Evolutionary conservation across 352 stramenopile genomes (phyloP), one percentile per base, ranked within the genome.

Genomic region (Phytophthora cryptogea): DNA sequence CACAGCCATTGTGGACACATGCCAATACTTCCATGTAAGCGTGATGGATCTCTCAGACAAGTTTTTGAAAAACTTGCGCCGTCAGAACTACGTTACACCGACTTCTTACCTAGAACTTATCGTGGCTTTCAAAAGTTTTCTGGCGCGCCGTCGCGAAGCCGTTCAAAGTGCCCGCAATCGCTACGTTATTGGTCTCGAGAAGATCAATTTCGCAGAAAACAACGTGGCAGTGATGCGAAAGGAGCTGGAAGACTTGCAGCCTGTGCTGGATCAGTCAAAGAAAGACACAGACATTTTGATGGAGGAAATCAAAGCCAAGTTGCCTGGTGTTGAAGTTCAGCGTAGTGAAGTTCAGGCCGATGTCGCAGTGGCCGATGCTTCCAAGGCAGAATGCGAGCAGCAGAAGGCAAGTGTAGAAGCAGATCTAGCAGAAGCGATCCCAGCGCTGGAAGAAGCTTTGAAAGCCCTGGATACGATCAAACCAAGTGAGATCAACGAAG

Each of bases 41-140:
- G 89, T 95, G 10, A 88, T 92, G 62, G 77, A 89, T 2, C 83
- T 97, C 28, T 96, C 88, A 14, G 71, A 78, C 35, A 74, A 80
- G 13, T 98, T 98, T 43, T 59, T 94, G 1, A 76, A 88, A 47
- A 74, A 82, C 35, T 60, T 97, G 32, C 76, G 90, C 17, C 85
- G 95, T 0, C 86, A 96, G 49, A 98, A 98, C 58, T 98, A 98
- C 55, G 94, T 98, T 20, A 98, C 95, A 5, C 95, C 95, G 9
- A 98, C 95, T 8, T 97, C 82, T 31, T 98, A 98, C 62, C 59
- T 98, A 7, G 95, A 98, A 66, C 78, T 98, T 13, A 98, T 98
- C 35, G 69, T 96, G 11, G 90, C 92, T 0, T 98, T 98, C 70
- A 98, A 98, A 70, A 87, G 76, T 11, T 93, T 94, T 33, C 78